Percentiles rank a stretch among this genome's conserved stretches.
Conservation (phyloP, 1,284 basidiomycete genomes). For the Caloboletus inedulis region DNA sequence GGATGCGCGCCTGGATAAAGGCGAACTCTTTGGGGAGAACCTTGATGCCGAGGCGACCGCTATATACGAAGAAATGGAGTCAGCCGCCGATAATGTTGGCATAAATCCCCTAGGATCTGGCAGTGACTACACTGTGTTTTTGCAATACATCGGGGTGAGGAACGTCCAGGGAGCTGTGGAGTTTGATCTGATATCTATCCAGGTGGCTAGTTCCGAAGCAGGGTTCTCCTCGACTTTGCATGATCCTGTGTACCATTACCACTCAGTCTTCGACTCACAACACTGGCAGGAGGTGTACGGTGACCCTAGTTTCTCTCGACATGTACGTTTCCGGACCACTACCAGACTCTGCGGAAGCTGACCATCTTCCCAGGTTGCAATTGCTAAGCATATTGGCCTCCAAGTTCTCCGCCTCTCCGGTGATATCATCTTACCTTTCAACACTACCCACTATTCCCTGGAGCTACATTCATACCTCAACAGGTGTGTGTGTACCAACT, state of each 20-base stretch:
- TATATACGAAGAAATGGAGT: conserved; percentile 24
- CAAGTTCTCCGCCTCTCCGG: conserved; percentile 61
- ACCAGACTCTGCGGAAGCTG: not conserved
- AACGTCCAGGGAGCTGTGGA: not conserved
- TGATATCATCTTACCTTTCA: conserved; percentile 62
- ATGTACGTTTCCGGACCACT: conserved; percentile 40
- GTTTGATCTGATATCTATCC: conserved; percentile 11
- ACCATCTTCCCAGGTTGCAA: conserved; percentile 46
- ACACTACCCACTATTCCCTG: conserved; percentile 69
- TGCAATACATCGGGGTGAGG: conserved; percentile 51
- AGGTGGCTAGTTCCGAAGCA: conserved; percentile 54
- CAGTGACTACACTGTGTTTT: conserved; percentile 75
- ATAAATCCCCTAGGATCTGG: conserved; percentile 52
- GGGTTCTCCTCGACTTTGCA: conserved; percentile 46
- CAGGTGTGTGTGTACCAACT: conserved; percentile 33
- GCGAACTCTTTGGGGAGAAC: conserved; percentile 37
- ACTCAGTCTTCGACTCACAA: conserved; percentile 73
- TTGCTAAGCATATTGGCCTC: conserved; percentile 66
- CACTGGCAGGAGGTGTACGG: conserved; percentile 71
- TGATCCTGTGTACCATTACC: conserved; percentile 75
- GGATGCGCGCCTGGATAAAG: conserved; percentile 48
- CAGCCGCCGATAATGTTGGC: conserved; percentile 29
- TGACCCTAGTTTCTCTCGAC: conserved; percentile 69
- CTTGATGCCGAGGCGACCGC: conserved; percentile 33
- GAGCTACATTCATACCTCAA: conserved; percentile 50